Evolutionary conservation across 2,329 filamentous ascomycete species (phyloP), one percentile per base, ranked within the genome.

Genomic region (Clonostachys solani): DNA sequence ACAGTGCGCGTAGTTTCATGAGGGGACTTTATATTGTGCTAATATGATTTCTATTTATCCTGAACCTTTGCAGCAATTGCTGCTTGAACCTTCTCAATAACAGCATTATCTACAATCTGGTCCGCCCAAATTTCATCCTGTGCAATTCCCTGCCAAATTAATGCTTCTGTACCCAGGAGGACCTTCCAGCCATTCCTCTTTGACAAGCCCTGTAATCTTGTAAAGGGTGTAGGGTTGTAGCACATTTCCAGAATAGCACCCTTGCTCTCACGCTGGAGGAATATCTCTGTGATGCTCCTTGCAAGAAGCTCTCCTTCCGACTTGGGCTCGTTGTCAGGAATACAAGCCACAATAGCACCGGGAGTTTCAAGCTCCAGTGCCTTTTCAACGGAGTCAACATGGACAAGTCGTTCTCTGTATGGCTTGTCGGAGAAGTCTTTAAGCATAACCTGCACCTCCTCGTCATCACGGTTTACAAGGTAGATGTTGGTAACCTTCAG

Each of bases 171-270:
- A 0, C 87, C 87, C 6, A 89, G 63, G 19, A 91, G 86, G 2
- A 91, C 82, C 64, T 84, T 77, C 87, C 87, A 91, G 0, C 84
- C 84, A 10, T 73, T 72, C 4, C 68, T 64, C 56, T 80, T 74
- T 0, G 84, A 80, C 40, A 90, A 56, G 40, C 73, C 75, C 2
- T 80, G 81, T 43, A 90, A 78, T 54, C 78, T 73, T 0, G 88
- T 92, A 62, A 79, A 84, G 0, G 86, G 84, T 4, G 74, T 71
- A 0, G 88, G 88, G 60, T 91, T 88, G 62, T 92, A 92, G 71
- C 87, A 91, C 87, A 92, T 92, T 64, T 92, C 87, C 50, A 92
- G 63, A 48, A 92, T 79, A 7, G 81, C 81, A 7, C 86, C 87
- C 64, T 86, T 85, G 15, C 16, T 13, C 33, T 71, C 59, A 62